These are phyloP conservation scores for Arthrobotrys pseudoclavata DNA, from an alignment of 2,329 filamentous ascomycete genomes.

Conservation along the genomic window DNA sequence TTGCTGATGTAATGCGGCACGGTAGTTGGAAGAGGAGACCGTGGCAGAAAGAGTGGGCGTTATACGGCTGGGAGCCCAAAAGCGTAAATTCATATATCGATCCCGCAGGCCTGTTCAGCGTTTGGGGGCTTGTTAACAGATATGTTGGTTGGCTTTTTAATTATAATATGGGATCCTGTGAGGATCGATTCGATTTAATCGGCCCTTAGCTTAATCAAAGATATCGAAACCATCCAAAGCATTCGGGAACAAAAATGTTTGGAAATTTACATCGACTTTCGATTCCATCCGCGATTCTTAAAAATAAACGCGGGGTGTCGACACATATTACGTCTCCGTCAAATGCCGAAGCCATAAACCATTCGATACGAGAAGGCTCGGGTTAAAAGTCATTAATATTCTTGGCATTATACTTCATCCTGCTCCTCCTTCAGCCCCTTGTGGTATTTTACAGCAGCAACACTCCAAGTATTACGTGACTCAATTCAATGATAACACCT, in stretches of 20 bases:
- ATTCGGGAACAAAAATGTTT: too few species aligned
- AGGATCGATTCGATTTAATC: too few species aligned
- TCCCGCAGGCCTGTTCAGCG: too few species aligned
- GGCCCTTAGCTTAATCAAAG: too few species aligned
- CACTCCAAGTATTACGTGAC: background rate
- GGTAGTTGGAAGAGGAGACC: slow-evolving; percentile 4
- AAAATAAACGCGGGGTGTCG: background rate
- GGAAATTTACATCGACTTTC: too few species aligned
- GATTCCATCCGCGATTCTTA: too few species aligned
- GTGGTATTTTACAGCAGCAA: background rate
- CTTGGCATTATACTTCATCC: background rate
- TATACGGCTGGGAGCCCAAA: too few species aligned
- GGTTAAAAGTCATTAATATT: background rate
- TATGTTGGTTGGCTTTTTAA: too few species aligned
- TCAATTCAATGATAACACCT: background rate
- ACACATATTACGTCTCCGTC: background rate
- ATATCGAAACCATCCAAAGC: too few species aligned
- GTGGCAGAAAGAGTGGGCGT: slow-evolving; percentile 1
- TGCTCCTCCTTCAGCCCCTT: background rate
- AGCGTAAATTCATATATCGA: too few species aligned
- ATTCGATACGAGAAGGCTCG: background rate
- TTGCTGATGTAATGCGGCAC: background rate
- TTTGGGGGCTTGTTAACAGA: too few species aligned
- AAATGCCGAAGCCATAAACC: background rate
- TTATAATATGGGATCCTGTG: too few species aligned